phyloP scores from a whole-genome alignment of 257 asterid species.

The Petunia axillaris region DNA sequence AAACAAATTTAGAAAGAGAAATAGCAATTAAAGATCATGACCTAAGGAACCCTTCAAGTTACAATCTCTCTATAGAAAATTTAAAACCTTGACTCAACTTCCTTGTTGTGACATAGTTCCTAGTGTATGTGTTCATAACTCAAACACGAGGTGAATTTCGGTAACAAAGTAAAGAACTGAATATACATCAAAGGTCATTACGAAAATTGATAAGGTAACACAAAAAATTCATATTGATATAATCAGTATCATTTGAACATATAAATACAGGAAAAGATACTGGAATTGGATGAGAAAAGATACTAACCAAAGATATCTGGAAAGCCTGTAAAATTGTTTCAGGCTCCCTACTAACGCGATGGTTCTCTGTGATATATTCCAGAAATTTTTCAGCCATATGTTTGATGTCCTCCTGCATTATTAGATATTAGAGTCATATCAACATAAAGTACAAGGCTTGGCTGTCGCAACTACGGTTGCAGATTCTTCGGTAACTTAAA shows the following conservation, averaged over 20 bases:
- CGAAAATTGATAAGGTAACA: no score
- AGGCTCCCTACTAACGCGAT: constrained; percentile 33
- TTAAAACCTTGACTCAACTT: no score
- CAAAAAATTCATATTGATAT: no score
- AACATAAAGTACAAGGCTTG: neutral
- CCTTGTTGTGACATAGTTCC: no score
- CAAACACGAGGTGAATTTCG: no score
- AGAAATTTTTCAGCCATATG: constrained; percentile 28
- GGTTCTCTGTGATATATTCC: constrained; percentile 37
- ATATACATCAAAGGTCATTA: no score
- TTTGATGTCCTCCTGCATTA: constrained; percentile 34
- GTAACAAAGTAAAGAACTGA: no score
- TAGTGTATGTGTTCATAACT: no score
- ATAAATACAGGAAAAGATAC: neutral
- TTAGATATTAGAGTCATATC: constrained; percentile 16
- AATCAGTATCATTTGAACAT: neutral
- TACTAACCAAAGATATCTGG: constrained; percentile 41
- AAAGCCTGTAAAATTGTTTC: constrained; percentile 38
- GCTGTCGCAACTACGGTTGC: neutral
- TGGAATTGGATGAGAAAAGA: constrained; percentile 1
- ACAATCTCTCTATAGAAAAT: no score
- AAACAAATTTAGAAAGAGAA: no score
- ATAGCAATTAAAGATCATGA: no score
- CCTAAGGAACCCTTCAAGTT: no score
- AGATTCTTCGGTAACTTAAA: neutral